A percentile compares a stretch with the other conserved stretches of the same genome.
phyloP scores from a whole-genome alignment of 1,284 basidiomycete genomes.

The Pseudozyma tsukubaensis region DNA sequence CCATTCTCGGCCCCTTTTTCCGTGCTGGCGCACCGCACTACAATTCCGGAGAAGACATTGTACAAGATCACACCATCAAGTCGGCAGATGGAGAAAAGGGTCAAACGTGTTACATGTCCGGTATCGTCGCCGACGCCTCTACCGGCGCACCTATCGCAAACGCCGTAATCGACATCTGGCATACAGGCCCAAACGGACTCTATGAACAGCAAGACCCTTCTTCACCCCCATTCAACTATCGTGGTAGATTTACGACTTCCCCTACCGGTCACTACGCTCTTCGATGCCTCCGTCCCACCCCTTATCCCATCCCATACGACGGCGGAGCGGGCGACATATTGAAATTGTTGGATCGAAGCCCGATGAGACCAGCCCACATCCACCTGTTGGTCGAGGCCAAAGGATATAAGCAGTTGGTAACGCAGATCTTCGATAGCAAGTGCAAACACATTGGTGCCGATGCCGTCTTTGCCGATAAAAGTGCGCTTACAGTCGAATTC shows the following conservation, averaged over 20 bases:
- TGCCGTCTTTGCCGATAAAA: constrained; percentile 70
- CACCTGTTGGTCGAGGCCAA: constrained; percentile 54
- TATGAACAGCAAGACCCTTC: constrained; percentile 69
- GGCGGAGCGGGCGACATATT: constrained; percentile 68
- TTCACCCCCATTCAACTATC: constrained; percentile 68
- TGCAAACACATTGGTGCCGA: constrained; percentile 69
- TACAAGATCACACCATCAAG: constrained; percentile 57
- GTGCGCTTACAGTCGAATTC: constrained; percentile 66
- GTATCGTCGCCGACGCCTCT: constrained; percentile 59
- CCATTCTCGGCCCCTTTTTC: constrained; percentile 70
- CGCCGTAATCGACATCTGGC: constrained; percentile 69
- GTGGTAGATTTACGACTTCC: constrained; percentile 68
- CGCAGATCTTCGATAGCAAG: constrained; percentile 68
- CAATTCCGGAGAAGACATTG: constrained; percentile 60
- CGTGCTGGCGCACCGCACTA: constrained; percentile 65
- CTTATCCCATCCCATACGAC: constrained; percentile 70
- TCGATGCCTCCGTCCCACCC: constrained; percentile 67
- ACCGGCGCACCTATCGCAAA: constrained; percentile 67
- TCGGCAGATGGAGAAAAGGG: constrained; percentile 60
- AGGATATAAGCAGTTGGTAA: constrained; percentile 34
- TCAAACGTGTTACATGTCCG: constrained; percentile 65
- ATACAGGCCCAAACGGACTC: constrained; percentile 69
- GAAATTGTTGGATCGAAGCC: constrained; percentile 68
- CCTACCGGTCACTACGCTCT: constrained; percentile 65
- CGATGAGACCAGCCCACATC: constrained; percentile 70